Percentiles rank a stretch among this genome's conserved stretches.
These are phyloP conservation scores for Epichloe sibirici DNA, from an alignment of 2,329 filamentous ascomycete genomes.

Conservation along the genomic window DNA sequence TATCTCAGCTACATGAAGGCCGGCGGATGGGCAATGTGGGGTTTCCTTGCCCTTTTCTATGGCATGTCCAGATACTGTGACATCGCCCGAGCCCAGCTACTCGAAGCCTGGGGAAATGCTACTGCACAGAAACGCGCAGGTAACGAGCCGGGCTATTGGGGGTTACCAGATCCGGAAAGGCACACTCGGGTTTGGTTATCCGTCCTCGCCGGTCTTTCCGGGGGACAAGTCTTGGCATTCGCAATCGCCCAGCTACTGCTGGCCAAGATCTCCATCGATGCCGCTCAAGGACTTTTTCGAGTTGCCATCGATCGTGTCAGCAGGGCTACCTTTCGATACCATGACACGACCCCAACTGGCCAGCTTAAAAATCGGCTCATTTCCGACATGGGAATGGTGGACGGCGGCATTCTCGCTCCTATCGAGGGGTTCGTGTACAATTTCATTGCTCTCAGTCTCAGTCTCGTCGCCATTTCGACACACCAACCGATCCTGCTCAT, in stretches of 20 bases:
- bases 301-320: constrained; percentile 62
- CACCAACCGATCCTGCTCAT: constrained; percentile 66
- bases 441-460: constrained; percentile 57
- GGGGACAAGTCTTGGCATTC: constrained; percentile 45
- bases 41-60: constrained; percentile 49
- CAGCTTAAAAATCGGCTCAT: constrained; percentile 87
- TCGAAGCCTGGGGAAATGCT: constrained; percentile 76
- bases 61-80: constrained; percentile 50
- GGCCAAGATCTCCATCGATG: constrained; percentile 66
- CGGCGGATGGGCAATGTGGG: constrained; percentile 65
- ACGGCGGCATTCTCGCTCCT: constrained; percentile 69
- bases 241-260: constrained; percentile 54
- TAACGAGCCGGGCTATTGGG: constrained; percentile 13
- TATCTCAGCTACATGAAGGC: constrained; percentile 83
- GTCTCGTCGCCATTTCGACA: constrained; percentile 65
- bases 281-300: constrained; percentile 63
- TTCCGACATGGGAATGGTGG: constrained; percentile 78
- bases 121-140: constrained; percentile 7
- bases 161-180: constrained; percentile 47
- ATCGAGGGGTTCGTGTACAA: constrained; percentile 61
- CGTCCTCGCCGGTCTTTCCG: constrained; percentile 54
- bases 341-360: constrained; percentile 80
- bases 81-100: constrained; percentile 62
- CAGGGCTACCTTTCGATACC: constrained; percentile 76
- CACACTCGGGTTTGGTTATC: constrained; percentile 65